Conservation (phyloP, 2,329 filamentous ascomycete species). For the Orbilia brochopaga region DNA sequence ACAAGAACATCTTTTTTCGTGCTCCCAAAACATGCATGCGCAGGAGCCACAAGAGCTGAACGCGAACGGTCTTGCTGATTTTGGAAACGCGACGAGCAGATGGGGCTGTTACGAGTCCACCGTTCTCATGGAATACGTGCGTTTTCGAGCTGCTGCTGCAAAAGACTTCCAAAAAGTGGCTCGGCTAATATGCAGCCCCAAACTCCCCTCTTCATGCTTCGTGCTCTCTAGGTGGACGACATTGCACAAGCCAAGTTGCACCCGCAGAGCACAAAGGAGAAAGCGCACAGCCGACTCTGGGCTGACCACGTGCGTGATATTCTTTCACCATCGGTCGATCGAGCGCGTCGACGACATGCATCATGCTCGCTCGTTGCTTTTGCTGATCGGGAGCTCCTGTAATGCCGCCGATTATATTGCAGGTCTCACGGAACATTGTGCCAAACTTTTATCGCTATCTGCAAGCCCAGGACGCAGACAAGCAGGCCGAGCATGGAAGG, state of each 20-base stretch:
- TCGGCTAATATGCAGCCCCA: too few relatives aligned
- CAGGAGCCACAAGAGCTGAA: neutral
- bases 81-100: constrained; percentile 46
- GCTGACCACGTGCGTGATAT: constrained; percentile 69
- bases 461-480: constrained; percentile 67
- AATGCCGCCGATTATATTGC: constrained; percentile 12
- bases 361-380: constrained; percentile 1
- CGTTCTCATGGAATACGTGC: constrained; percentile 82
- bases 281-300: constrained; percentile 80
- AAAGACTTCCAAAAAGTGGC: too few relatives aligned
- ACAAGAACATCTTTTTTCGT: neutral
- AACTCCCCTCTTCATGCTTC: too few relatives aligned
- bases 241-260: constrained; percentile 67
- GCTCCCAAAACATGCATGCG: neutral
- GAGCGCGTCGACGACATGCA: neutral
- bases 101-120: constrained; percentile 84
- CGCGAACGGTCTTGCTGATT: constrained; percentile 16
- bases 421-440: constrained; percentile 78
- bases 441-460: constrained; percentile 77
- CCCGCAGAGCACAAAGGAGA: constrained; percentile 71
- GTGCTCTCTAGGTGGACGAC: constrained; percentile 71
- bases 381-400: constrained; percentile 15
- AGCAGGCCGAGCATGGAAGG: constrained; percentile 66
- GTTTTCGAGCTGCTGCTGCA: constrained; percentile 53
- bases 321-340: constrained; percentile 1